phyloP scores from a whole-genome alignment of 140 eudicot species.

The Ambrosia hybrid region DNA sequence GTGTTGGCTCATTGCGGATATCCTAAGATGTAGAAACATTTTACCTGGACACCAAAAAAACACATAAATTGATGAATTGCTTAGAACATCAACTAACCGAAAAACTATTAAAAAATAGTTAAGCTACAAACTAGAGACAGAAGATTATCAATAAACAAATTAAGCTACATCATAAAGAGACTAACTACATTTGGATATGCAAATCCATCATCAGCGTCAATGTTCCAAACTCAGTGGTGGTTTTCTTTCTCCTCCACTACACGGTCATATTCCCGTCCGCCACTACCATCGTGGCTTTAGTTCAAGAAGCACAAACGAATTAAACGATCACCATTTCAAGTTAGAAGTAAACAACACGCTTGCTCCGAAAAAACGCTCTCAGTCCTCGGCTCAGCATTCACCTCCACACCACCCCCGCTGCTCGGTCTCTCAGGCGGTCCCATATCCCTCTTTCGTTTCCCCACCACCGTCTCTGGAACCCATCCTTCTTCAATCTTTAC shows the following conservation, averaged over 20 bases:
- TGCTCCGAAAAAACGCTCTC: not conserved
- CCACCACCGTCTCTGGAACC: not conserved
- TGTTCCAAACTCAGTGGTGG: not conserved
- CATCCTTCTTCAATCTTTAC: not conserved
- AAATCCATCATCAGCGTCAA: not conserved
- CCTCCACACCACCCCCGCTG: not conserved
- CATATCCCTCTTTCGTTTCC: slow-evolving; percentile 3
- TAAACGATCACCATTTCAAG: not conserved
- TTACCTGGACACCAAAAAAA: no score
- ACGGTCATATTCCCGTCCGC: not conserved
- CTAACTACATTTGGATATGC: no score
- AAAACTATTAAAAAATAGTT: no score
- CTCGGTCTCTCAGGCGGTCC: not conserved
- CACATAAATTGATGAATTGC: no score
- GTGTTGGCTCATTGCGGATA: no score
- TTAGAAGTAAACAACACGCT: not conserved
- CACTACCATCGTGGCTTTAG: not conserved
- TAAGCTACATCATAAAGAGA: no score
- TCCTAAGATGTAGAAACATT: no score
- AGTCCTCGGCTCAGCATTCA: not conserved
- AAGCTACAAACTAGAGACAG: no score
- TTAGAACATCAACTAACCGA: no score
- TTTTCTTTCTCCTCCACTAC: not conserved
- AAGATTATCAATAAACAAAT: no score
- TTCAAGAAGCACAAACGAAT: not conserved